Percentiles rank a stretch among this genome's conserved stretches.
phyloP scores from a whole-genome alignment of 164 flowering plant genomes.

The Kalanchoe fedtschenkoi region DNA sequence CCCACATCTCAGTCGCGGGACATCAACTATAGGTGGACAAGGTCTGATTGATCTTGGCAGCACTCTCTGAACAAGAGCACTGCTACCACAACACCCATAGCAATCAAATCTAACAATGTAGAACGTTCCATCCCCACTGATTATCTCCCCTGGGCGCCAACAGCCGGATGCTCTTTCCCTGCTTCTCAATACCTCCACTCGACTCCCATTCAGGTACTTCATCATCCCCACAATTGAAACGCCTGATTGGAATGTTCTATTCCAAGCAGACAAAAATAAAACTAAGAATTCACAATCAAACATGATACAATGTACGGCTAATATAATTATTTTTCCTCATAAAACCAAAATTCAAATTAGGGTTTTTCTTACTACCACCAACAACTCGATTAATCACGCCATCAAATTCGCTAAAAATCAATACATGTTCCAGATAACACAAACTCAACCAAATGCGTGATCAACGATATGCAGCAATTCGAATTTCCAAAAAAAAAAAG shows the following conservation, averaged over 20 bases:
- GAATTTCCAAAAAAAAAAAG: no score
- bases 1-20: not conserved
- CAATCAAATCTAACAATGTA: slow-evolving; percentile 3
- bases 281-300: not conserved
- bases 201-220: not conserved
- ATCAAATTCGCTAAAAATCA: no score
- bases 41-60: not conserved
- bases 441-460: no score
- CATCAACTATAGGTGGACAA: not conserved
- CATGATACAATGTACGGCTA: no score
- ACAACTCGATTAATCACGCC: no score
- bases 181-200: not conserved
- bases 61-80: not conserved
- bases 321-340: no score
- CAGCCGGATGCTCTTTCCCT: not conserved
- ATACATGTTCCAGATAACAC: no score
- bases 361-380: no score
- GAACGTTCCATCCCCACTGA: not conserved
- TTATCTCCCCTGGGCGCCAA: slow-evolving; percentile 3
- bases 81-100: not conserved
- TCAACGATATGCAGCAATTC: no score
- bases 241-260: not conserved
- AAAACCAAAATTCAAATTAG: no score
- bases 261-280: not conserved
- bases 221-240: not conserved